Evolutionary conservation across 1,284 basidiomycete genomes (phyloP), one percentile per base, ranked within the genome.

Genomic region (Trametes hirsuta): DNA sequence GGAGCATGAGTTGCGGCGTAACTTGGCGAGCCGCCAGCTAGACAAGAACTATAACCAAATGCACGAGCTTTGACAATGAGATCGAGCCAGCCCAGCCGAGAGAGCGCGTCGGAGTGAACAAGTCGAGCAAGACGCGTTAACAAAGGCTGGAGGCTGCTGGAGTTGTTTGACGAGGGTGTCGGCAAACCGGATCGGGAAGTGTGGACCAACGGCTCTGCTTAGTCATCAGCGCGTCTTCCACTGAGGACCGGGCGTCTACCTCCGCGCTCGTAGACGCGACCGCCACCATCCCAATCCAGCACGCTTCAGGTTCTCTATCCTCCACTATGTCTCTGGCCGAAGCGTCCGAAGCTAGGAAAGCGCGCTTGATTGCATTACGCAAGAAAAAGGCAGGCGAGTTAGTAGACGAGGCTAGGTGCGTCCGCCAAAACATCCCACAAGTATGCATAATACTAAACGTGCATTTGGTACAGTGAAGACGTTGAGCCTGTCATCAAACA

Each of bases 261-360:
- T 22, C n/a, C 42, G 25, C 44, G 55, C 21, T 51, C 36, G 22
- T 53, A 47, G 46, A 55, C 50, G 55, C 54, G 63, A 50, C 41
- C 40, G 55, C 55, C 55, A 52, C 55, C 47, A 45, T 9, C 47
- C 24, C 4, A n/a, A 42, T 39, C 36, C 39, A 57, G 25, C 21
- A 34, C 18, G 34, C 53, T 22, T 21, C 35, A n/a, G 15, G 14
- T 21, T 37, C 39, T 36, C 59, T 41, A 4, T 44, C 21, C 25
- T n/a, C 46, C 35, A 42, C 64, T 46, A 94, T 93, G 84, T 93
- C 93, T 62, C 84, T 98, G 47, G 91, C 89, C 61, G 90, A 90
- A 65, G 89, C 88, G 8, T 87, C 92, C 9, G 91, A 94, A 65
- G 87, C 88, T n/a, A 85, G 95, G 51, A 97, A 96, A 74, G 87